A percentile compares a stretch with the other conserved stretches of the same genome.
Evolutionary conservation across 2,329 filamentous ascomycete genomes (phyloP).

Genomic region (Fusarium liriodendri): DNA sequence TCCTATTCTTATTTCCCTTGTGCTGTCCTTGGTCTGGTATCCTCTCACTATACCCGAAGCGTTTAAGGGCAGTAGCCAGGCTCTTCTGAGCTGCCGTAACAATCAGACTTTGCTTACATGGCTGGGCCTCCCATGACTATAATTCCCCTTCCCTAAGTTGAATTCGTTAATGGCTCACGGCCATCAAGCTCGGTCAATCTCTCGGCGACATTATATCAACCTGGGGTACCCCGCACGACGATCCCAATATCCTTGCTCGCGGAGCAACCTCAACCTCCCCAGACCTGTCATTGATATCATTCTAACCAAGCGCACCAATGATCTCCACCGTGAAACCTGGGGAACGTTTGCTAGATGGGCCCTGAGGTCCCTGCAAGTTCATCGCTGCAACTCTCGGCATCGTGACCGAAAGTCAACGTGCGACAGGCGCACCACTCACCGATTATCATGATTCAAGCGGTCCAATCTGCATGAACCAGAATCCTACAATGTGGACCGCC

Average conservation of each 20-base stretch:
- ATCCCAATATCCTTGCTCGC: constrained; percentile 27
- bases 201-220: constrained; percentile 23
- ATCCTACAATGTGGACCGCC: constrained; percentile 5
- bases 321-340: constrained; percentile 22
- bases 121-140: neutral
- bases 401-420: constrained; percentile 1
- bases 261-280: constrained; percentile 9
- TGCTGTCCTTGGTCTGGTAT: neutral
- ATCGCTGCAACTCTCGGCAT: constrained; percentile 14
- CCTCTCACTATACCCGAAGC: neutral
- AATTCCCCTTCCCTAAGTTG: neutral
- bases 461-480: neutral
- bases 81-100: neutral
- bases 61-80: neutral
- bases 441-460: constrained; percentile 23
- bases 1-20: neutral
- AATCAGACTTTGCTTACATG: neutral
- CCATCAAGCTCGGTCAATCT: constrained; percentile 6
- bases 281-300: constrained; percentile 22
- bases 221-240: constrained; percentile 34
- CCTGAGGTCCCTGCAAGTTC: constrained; percentile 15
- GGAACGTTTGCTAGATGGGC: constrained; percentile 28
- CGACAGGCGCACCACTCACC: constrained; percentile 34
- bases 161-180: neutral
- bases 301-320: constrained; percentile 32